Evolutionary conservation across 164 flowering plant genomes (phyloP), one percentile per base, ranked within the genome.

Genomic region (Aristolochia californica): DNA sequence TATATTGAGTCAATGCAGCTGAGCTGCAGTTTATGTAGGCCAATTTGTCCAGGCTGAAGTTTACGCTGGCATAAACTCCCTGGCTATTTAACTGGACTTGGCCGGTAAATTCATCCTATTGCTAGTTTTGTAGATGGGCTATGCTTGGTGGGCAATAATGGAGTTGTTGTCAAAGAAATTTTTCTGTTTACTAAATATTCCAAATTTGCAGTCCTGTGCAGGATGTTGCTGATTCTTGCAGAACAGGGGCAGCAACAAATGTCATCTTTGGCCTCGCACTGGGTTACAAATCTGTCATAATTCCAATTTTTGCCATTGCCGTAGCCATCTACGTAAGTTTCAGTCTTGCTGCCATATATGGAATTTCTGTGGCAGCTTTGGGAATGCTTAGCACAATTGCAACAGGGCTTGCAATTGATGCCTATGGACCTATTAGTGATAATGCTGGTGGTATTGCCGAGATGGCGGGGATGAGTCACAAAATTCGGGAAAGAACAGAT

Each of bases 231-330:
- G 81, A 79, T 63, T 72, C 80, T 48, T 79, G 83, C 76, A 64
- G 80, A 12, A 79, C 83, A 47, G 83, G 83, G 49, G 83, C 80
- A 44, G 83, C 80, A 4, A 79, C 83, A 25, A 79, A 79, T 69
- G 83, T 79, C 20, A 77, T 79, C 26, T 77, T 79, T 62, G 83
- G 83, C 40, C 80, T 79, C 34, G 83, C 83, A 45, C 56, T 79
- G 66, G 83, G 81, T 27, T 79, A 74, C 72, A 77, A 79, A 58
- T 79, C 83, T 47, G 77, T 74, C 65, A 79, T 79, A 22, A 76
- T 79, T 56, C 83, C 83, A 26, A 79, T 76, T 21, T 76, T 79
- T 62, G 80, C 83, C 27, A 76, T 79, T 38, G 78, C 83, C 17
- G 45, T 68, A 20, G 70, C 74, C 57, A 79, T 76, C 50, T 79